These are phyloP conservation scores for Pythium utonaiense DNA, from an alignment of 352 stramenopile species.

Conservation along the genomic window DNA sequence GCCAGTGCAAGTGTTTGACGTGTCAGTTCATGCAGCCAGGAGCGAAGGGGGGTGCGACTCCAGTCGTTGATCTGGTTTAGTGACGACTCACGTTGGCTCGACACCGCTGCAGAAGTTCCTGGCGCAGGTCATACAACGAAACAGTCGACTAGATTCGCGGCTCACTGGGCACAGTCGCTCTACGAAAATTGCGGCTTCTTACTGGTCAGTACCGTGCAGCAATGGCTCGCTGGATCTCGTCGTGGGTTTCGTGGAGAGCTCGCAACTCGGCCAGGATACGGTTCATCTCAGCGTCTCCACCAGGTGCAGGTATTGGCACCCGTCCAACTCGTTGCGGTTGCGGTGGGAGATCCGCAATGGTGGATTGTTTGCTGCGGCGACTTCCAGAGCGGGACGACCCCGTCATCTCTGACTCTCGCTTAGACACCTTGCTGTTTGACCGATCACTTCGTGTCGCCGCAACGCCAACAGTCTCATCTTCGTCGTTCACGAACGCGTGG, in stretches of 20 bases:
- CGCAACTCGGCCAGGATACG: slow-evolving; percentile 45
- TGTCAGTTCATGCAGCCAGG: not conserved
- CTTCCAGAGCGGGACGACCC: not conserved
- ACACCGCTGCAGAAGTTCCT: too few relatives aligned
- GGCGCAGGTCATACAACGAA: too few relatives aligned
- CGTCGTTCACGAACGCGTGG: slow-evolving; percentile 38
- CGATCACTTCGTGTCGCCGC: not conserved
- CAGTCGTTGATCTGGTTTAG: not conserved
- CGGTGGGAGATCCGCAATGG: not conserved
- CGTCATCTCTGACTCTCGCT: too few relatives aligned
- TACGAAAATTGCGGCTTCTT: not conserved
- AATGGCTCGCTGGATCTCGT: slow-evolving; percentile 24
- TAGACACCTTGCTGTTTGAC: not conserved
- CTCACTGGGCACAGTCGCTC: too few relatives aligned
- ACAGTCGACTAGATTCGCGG: too few relatives aligned
- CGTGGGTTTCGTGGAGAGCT: slow-evolving; percentile 35
- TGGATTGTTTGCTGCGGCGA: not conserved
- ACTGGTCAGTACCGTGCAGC: not conserved
- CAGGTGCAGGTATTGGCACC: not conserved
- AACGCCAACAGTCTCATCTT: not conserved
- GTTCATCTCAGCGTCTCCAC: slow-evolving; percentile 11
- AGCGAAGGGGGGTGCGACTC: not conserved
- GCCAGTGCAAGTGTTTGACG: not conserved
- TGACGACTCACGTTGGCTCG: not conserved
- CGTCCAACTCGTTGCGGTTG: not conserved